A percentile compares a stretch with the other conserved stretches of the same genome.
These are phyloP conservation scores for Suillus weaverae DNA, from an alignment of 768 basidiomycete species.

Conservation along the genomic window DNA sequence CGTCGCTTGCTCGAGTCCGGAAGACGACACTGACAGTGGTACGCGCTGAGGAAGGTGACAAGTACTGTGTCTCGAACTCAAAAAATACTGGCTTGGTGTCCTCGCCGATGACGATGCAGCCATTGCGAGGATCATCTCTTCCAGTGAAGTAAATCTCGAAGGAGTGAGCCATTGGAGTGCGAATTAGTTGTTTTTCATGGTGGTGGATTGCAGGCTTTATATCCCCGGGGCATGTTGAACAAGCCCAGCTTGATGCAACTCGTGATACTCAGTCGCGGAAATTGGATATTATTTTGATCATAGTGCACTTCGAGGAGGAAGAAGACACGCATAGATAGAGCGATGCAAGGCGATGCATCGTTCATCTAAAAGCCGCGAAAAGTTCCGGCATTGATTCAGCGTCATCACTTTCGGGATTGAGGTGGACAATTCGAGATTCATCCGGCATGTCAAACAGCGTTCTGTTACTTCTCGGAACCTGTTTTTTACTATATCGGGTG, in stretches of 20 bases:
- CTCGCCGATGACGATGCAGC: constrained; percentile 67
- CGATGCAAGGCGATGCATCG: constrained; percentile 1
- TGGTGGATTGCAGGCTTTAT: constrained; percentile 26
- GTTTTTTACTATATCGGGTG: constrained; percentile 1
- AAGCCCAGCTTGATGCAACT: constrained; percentile 48
- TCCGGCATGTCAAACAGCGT: constrained; percentile 4
- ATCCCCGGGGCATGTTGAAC: constrained; percentile 16
- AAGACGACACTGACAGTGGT: constrained; percentile 26
- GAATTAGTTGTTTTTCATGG: constrained; percentile 6
- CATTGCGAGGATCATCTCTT: constrained; percentile 62
- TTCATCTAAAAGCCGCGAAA: constrained; percentile 5
- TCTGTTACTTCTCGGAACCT: constrained; percentile 1
- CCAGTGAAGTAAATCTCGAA: constrained; percentile 71
- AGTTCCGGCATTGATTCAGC: neutral
- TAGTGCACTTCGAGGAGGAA: constrained; percentile 46
- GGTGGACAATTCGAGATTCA: neutral
- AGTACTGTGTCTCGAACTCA: constrained; percentile 58
- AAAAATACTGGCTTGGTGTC: constrained; percentile 59
- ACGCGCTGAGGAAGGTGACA: constrained; percentile 22
- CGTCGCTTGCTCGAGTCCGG: constrained; percentile 23
- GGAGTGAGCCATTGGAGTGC: constrained; percentile 36
- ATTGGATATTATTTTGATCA: constrained; percentile 47
- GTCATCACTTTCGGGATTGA: neutral
- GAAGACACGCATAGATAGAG: constrained; percentile 2
- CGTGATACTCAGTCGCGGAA: constrained; percentile 51